These are phyloP conservation scores for Schoenoplectus triqueter DNA, from an alignment of 202 grass and related monocot genomes.

Conservation along the genomic window DNA sequence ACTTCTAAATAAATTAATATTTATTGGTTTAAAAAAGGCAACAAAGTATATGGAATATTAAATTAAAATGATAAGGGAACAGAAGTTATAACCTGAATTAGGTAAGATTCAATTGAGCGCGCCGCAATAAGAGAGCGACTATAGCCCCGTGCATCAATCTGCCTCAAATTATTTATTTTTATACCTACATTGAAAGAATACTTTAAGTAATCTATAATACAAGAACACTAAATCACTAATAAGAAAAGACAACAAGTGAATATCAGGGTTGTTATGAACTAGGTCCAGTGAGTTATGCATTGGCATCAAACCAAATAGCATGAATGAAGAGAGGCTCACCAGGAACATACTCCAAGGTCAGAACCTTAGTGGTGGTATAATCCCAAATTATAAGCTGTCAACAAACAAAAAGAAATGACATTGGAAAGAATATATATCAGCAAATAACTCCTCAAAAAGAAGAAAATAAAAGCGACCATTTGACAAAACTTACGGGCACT, in stretches of 20 bases:
- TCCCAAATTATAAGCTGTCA: constrained; percentile 89
- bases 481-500: constrained; percentile 78
- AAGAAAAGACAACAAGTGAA: neutral
- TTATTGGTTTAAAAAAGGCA: constrained; percentile 9
- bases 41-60: constrained; percentile 22
- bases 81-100: constrained; percentile 77
- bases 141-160: constrained; percentile 71
- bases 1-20: neutral
- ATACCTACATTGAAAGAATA: constrained; percentile 54
- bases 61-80: constrained; percentile 36
- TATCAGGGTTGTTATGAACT: neutral
- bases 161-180: constrained; percentile 80
- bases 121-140: constrained; percentile 77
- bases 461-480: neutral
- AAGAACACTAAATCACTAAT: constrained; percentile 7
- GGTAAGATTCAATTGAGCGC: constrained; percentile 87
- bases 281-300: neutral
- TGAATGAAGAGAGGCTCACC: constrained; percentile 53
- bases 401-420: constrained; percentile 36
- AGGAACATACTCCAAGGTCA: constrained; percentile 89
- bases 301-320: constrained; percentile 8
- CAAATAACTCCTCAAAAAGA: constrained; percentile 18
- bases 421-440: constrained; percentile 17
- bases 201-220: neutral
- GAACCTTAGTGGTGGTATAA: constrained; percentile 82